Conservation (phyloP, 1,284 basidiomycete species). For the Erythrobasidium hasegawianum region DNA sequence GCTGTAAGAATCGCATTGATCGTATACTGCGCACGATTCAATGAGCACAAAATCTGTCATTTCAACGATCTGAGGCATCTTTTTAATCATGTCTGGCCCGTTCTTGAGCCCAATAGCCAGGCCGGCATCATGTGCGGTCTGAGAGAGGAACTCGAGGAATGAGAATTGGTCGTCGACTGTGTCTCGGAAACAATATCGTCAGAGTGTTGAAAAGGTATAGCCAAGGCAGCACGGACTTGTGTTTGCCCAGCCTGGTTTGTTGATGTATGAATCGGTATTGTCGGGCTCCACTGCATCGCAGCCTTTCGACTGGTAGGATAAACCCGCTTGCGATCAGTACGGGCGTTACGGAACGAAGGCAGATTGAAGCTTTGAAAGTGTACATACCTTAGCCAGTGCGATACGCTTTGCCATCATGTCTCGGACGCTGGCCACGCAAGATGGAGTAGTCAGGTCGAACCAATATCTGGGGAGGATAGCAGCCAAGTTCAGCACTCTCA, state of each 20-base stretch:
- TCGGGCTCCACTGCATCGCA: slow-evolving; percentile 51
- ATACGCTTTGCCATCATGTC: slow-evolving; percentile 44
- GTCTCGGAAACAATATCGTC: not conserved
- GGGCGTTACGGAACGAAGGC: too few species aligned
- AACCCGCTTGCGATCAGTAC: too few species aligned
- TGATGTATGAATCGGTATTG: slow-evolving; percentile 48
- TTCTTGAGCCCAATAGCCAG: slow-evolving; percentile 47
- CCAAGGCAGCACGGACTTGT: slow-evolving; percentile 8
- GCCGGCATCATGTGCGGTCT: slow-evolving; percentile 38
- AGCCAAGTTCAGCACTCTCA: too few species aligned
- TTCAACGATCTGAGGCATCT: slow-evolving; percentile 36
- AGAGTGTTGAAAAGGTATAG: too few species aligned
- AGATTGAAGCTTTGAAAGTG: too few species aligned
- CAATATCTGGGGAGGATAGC: slow-evolving; percentile 45
- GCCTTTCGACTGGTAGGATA: slow-evolving; percentile 46
- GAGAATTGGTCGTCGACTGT: slow-evolving; percentile 43
- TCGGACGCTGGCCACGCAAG: slow-evolving; percentile 42
- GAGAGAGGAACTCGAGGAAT: slow-evolving; percentile 45
- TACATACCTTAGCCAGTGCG: slow-evolving; percentile 41
- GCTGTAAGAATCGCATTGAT: slow-evolving; percentile 24
- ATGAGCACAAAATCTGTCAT: slow-evolving; percentile 29
- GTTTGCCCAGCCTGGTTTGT: slow-evolving; percentile 41
- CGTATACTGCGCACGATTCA: slow-evolving; percentile 27
- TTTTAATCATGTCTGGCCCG: slow-evolving; percentile 41
- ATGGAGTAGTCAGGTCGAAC: slow-evolving; percentile 42